Evolutionary conservation across 305 asterid genomes (phyloP), one percentile per base, ranked within the genome.

Genomic region (Fraxinus floribunda): DNA sequence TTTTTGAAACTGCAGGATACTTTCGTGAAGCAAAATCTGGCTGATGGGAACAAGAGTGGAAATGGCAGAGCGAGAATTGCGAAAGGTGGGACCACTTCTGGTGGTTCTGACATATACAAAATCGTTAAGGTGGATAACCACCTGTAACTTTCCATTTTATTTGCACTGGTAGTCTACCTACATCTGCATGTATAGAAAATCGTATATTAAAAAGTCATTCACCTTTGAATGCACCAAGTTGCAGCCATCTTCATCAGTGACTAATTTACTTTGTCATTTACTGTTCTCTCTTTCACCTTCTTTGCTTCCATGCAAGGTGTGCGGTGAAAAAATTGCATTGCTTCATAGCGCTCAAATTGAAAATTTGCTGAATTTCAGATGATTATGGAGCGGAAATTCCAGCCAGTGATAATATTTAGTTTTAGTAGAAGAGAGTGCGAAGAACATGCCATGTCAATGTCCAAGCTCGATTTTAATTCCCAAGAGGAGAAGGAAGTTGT

Each of bases 391-490:
- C 89, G 97, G 80, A 93, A 96, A 79, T 94, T 96, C 86, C 98
- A 96, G 82, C 99, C 99, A 46, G 99, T 96, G 85, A 96, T 96
- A 86, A 93, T 94, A 39, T 94, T 94, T 89, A 93, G 99, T 87
- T 96, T 96, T 85, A 96, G 99, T 85, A 90, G 99, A 91, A 92
- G 98, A 90, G 99, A 96, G 89, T 94, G 98, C 73, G 99, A 96
- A 82, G 98, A 96, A 78, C 98, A 96, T 91, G 99, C 99, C 81
- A 93, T 93, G 98, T 93, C 99, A 26, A 93, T 96, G 99, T 88
- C 95, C 80, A 96, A 94, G 87, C 99, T 96, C 82, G 98, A 96
- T 86, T 94, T 94, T 81, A 96, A 96, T 85, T 87, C 93, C 22
- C 84, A 84, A 70, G 99, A 94, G 87, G 99, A 96, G 88, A 96